Percentiles rank a stretch among this genome's conserved stretches.
Conservation (phyloP, 2,329 filamentous ascomycete genomes). For the Ilyonectria robusta region DNA sequence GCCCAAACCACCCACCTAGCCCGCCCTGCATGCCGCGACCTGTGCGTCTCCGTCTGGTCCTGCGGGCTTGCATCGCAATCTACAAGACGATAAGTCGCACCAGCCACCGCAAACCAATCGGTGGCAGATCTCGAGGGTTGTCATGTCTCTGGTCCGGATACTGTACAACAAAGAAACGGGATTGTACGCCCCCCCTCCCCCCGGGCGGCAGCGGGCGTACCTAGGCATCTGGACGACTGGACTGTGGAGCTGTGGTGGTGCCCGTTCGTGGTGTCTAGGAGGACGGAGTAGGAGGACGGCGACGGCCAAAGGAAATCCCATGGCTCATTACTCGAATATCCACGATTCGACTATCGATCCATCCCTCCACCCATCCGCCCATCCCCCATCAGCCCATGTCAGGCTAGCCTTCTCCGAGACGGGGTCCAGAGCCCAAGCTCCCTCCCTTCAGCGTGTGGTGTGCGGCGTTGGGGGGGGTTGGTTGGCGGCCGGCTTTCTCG, state of each 20-base stretch:
- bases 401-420: slow-evolving; percentile 1
- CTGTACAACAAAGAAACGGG: neutral
- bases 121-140: too few species aligned
- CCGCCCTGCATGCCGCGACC: neutral
- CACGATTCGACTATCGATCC: slow-evolving; percentile 23
- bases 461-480: neutral
- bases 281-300: neutral
- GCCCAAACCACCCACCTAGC: slow-evolving; percentile 2
- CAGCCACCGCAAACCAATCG: too few species aligned
- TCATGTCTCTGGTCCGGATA: neutral
- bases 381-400: slow-evolving; percentile 10
- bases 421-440: neutral
- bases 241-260: slow-evolving; percentile 12
- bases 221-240: neutral
- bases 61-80: neutral
- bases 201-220: neutral
- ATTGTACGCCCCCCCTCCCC: neutral
- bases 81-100: neutral
- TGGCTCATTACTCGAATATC: slow-evolving; percentile 19
- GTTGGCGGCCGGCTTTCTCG: neutral
- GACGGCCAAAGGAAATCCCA: slow-evolving; percentile 19
- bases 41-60: neutral
- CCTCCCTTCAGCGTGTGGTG: neutral
- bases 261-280: neutral
- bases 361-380: slow-evolving; percentile 7